phyloP scores from a whole-genome alignment of 2,329 filamentous ascomycete species.

The Neonectria ditissima region DNA sequence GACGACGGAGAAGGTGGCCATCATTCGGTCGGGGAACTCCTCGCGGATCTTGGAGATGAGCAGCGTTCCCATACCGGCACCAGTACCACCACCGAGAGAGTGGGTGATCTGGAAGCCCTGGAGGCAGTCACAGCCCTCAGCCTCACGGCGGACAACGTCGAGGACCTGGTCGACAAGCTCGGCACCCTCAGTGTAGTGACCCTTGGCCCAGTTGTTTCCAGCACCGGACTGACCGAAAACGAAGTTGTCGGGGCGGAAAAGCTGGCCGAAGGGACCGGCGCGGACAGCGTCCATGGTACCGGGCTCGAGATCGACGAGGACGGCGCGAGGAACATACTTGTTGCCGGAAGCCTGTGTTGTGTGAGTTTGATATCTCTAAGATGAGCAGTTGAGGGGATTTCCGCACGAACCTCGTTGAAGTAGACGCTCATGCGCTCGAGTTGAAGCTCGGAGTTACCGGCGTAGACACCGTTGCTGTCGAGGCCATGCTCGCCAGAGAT shows the following conservation, averaged over 20 bases:
- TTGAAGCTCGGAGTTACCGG: conserved; percentile 98
- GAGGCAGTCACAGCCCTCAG: conserved; percentile 98
- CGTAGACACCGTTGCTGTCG: conserved; percentile 98
- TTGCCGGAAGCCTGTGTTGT: conserved; percentile 83
- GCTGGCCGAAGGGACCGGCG: conserved; percentile 96
- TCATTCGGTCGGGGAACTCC: conserved; percentile 99
- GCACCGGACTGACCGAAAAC: conserved; percentile 99
- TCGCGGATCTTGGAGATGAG: conserved; percentile 99
- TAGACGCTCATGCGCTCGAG: conserved; percentile 99
- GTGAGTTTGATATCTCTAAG: conserved; percentile 28
- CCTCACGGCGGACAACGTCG: conserved; percentile 98
- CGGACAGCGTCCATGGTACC: conserved; percentile 99
- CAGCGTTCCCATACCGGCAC: conserved; percentile 99
- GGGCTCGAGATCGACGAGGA: conserved; percentile 99
- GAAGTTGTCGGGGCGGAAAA: conserved; percentile 99
- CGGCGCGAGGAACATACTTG: conserved; percentile 99
- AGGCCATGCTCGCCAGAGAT: conserved; percentile 95
- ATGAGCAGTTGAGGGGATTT: background rate
- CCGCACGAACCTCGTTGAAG: conserved; percentile 78
- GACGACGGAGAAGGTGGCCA: conserved; percentile 99
- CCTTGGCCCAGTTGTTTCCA: conserved; percentile 99
- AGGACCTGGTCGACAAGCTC: conserved; percentile 98
- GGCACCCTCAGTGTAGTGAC: conserved; percentile 99
- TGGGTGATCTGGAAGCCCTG: conserved; percentile 99
- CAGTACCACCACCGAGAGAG: conserved; percentile 99